A percentile compares a stretch with the other conserved stretches of the same genome.
phyloP scores from a whole-genome alignment of 192 early-diverging fungal genomes.

The Coemansia sp. region DNA sequence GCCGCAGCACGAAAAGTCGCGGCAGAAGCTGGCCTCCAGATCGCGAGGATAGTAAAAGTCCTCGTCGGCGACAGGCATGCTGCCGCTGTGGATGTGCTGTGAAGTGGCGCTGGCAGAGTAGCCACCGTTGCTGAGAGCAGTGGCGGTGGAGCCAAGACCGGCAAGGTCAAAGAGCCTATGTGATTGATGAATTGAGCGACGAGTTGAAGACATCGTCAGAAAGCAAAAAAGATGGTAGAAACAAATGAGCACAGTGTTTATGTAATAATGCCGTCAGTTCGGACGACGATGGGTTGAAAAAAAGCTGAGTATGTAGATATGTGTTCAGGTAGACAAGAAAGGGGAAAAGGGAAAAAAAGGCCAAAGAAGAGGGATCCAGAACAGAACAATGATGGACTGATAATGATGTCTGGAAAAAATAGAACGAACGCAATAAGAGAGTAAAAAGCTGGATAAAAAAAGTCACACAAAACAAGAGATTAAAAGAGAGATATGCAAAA shows the following conservation, averaged over 20 bases:
- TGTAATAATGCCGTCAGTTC: background rate
- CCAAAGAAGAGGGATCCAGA: background rate
- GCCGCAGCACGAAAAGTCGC: constrained; percentile 96
- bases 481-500: background rate
- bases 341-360: background rate
- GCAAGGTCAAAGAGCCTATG: constrained; percentile 46
- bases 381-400: constrained; percentile 1
- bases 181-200: constrained; percentile 3
- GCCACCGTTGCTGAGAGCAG: constrained; percentile 7
- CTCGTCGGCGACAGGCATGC: constrained; percentile 35
- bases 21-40: constrained; percentile 89
- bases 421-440: background rate
- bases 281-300: background rate
- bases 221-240: background rate
- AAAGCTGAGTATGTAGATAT: background rate
- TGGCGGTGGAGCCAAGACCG: constrained; percentile 21
- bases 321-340: too few species aligned
- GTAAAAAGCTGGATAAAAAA: background rate
- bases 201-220: constrained; percentile 11
- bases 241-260: background rate
- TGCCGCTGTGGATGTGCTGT: constrained; percentile 7
- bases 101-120: constrained; percentile 10
- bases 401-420: background rate
- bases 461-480: background rate
- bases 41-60: constrained; percentile 65